phyloP scores from a whole-genome alignment of 768 basidiomycete species.

The Suillus decipiens region DNA sequence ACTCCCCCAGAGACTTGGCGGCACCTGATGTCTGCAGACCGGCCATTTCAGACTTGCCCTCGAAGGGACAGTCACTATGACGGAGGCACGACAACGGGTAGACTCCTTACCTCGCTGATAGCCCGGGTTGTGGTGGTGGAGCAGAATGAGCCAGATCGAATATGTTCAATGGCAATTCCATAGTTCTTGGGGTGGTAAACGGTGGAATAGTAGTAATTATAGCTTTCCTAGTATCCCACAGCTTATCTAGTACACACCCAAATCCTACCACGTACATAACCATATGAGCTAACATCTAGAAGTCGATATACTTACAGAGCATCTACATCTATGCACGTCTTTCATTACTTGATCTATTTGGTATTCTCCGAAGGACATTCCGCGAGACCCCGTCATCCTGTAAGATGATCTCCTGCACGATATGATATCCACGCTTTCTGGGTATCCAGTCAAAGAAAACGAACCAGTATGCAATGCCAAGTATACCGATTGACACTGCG shows the following conservation, averaged over 20 bases:
- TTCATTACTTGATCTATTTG: constrained; percentile 11
- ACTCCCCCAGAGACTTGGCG: too few relatives aligned
- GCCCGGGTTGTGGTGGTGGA: too few relatives aligned
- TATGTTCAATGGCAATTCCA: too few relatives aligned
- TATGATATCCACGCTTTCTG: constrained; percentile 44
- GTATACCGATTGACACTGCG: constrained; percentile 45
- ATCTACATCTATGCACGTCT: background rate
- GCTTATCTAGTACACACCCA: background rate
- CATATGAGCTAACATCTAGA: background rate
- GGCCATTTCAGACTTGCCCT: too few relatives aligned
- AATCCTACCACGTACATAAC: background rate
- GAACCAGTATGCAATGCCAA: constrained; percentile 62
- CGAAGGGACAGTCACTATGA: too few relatives aligned
- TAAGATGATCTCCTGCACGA: constrained; percentile 47
- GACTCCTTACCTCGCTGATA: too few relatives aligned
- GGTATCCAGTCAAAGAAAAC: constrained; percentile 54
- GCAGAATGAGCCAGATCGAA: too few relatives aligned
- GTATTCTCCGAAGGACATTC: constrained; percentile 48
- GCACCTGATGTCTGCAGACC: too few relatives aligned
- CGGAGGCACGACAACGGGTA: too few relatives aligned
- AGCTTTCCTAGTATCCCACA: constrained; percentile 19
- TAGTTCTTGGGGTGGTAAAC: constrained; percentile 29
- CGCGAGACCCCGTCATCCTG: constrained; percentile 63
- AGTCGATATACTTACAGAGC: background rate
- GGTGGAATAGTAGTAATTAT: constrained; percentile 31